Evolutionary conservation across 2,329 filamentous ascomycete genomes (phyloP).

Genomic region (Fusarium sterilihyphosum): DNA sequence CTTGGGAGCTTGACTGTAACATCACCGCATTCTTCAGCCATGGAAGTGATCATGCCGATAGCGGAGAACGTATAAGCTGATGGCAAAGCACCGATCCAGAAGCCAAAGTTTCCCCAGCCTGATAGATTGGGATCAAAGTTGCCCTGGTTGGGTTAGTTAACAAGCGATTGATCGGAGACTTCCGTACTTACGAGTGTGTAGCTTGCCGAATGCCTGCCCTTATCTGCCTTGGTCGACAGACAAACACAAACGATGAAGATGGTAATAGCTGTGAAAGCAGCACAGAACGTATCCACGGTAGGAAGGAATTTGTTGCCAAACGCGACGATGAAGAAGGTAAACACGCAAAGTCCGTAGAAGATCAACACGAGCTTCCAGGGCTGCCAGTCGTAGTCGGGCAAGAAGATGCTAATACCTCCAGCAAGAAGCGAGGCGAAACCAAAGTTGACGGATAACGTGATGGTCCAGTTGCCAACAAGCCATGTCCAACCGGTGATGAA

Average conservation of each 20-base stretch:
- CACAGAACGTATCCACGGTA: conserved; percentile 77
- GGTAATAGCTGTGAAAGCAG: conserved; percentile 71
- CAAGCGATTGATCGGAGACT: rapidly evolving
- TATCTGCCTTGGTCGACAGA: conserved; percentile 70
- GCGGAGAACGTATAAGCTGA: conserved; percentile 55
- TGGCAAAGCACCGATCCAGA: conserved; percentile 62
- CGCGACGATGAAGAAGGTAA: conserved; percentile 73
- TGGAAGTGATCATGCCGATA: conserved; percentile 63
- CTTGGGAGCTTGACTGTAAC: conserved; percentile 69
- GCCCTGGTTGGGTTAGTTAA: conserved; percentile 56
- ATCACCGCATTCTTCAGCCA: conserved; percentile 69
- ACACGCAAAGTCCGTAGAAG: conserved; percentile 72
- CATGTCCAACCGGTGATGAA: conserved; percentile 81
- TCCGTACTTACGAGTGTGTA: conserved; percentile 34
- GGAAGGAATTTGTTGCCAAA: conserved; percentile 69
- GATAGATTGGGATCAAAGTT: conserved; percentile 72
- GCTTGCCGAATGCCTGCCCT: conserved; percentile 65
- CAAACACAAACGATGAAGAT: conserved; percentile 68
- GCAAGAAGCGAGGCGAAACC: conserved; percentile 75
- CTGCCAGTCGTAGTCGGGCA: conserved; percentile 66
- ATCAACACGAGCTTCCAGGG: conserved; percentile 79
- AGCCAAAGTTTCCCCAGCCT: conserved; percentile 75
- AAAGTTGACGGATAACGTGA: conserved; percentile 75
- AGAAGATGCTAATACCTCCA: conserved; percentile 71
- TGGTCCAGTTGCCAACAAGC: conserved; percentile 75